Conservation (phyloP, 108 stramenopile species). For the Cyclotella atomus region DNA sequence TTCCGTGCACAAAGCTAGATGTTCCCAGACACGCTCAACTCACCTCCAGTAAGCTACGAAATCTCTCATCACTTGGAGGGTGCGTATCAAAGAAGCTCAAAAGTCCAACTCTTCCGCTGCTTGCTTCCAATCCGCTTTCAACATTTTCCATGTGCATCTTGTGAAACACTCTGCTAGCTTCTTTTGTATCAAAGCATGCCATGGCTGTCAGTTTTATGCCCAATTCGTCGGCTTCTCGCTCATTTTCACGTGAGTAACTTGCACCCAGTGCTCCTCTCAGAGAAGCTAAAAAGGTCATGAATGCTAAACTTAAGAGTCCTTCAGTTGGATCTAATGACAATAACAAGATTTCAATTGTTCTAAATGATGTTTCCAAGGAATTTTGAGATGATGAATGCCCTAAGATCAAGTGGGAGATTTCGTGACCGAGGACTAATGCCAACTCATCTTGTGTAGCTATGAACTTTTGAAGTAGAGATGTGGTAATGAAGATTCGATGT, state of each 20-base stretch:
- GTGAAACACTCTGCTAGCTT: conserved; percentile 68
- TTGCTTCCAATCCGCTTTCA: conserved; percentile 41
- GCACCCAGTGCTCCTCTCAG: conserved; percentile 62
- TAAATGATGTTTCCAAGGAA: conserved; percentile 62
- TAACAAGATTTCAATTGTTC: conserved; percentile 78
- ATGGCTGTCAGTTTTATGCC: conserved; percentile 78
- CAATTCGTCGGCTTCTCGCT: conserved; percentile 76
- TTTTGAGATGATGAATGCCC: conserved; percentile 73
- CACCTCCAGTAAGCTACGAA: conserved; percentile 22
- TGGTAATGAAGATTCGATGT: conserved; percentile 84
- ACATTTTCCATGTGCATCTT: conserved; percentile 74
- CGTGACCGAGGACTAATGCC: conserved; percentile 84
- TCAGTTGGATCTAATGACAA: conserved; percentile 86
- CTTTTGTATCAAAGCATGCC: conserved; percentile 79
- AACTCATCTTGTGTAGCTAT: conserved; percentile 81
- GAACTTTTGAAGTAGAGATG: conserved; percentile 66
- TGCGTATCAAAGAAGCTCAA: conserved; percentile 56
- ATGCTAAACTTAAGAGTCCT: conserved; percentile 63
- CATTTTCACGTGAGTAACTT: conserved; percentile 71
- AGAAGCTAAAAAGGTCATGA: conserved; percentile 67
- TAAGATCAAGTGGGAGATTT: conserved; percentile 74
- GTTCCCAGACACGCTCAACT: not conserved
- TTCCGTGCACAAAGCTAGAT: too few relatives aligned
- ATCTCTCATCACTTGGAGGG: conserved; percentile 70
- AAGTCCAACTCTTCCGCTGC: conserved; percentile 38